phyloP scores from a whole-genome alignment of 1,284 basidiomycete species.

The Anthracocystis setariae region DNA sequence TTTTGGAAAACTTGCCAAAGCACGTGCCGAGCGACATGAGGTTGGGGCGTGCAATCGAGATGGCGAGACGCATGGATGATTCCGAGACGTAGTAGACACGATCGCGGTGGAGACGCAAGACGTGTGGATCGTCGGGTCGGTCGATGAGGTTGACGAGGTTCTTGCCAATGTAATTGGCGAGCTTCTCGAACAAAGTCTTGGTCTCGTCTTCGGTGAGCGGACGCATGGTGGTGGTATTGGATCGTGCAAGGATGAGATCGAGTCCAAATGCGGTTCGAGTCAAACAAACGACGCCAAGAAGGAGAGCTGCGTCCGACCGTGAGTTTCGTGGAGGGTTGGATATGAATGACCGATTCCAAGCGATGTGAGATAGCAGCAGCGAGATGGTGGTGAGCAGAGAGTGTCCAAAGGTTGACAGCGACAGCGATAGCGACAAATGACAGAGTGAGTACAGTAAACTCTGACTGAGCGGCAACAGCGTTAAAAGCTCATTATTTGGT shows the following conservation, averaged over 20 bases:
- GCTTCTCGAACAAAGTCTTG: conserved; percentile 81
- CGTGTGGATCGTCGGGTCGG: conserved; percentile 61
- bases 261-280: background rate
- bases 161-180: conserved; percentile 91
- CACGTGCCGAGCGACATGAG: conserved; percentile 94
- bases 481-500: too few relatives aligned
- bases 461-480: too few relatives aligned
- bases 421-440: conserved; percentile 1
- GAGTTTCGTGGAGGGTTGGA: background rate
- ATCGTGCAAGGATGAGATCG: background rate
- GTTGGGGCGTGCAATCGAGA: conserved; percentile 90
- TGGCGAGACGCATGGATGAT: conserved; percentile 83
- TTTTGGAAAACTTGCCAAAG: conserved; percentile 97
- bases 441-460: background rate
- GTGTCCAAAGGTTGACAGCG: background rate
- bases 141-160: conserved; percentile 78
- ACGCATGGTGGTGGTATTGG: conserved; percentile 49
- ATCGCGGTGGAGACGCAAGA: conserved; percentile 68
- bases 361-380: background rate
- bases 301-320: background rate
- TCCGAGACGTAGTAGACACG: conserved; percentile 66
- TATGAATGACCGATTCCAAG: background rate
- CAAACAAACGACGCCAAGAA: background rate
- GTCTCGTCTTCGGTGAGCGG: conserved; percentile 68
- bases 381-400: conserved; percentile 69